Conservation (phyloP, 2,329 filamentous ascomycete genomes). For the Chaetomium sp. region DNA sequence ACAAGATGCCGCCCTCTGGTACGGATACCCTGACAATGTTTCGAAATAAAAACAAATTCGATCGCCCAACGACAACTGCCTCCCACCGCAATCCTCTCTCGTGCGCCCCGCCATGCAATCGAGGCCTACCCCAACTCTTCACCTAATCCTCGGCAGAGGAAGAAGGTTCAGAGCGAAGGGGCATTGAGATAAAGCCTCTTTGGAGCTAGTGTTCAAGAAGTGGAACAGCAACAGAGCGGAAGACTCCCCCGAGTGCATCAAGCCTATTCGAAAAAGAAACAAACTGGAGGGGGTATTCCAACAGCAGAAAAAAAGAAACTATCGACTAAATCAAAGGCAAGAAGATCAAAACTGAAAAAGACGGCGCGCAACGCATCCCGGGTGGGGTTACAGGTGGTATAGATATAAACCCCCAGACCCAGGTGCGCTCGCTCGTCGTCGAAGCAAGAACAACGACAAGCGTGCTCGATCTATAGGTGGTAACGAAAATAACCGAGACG, state of each 20-base stretch:
- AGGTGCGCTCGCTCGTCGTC: no score
- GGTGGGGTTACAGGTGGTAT: no score
- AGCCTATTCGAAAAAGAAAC: background rate
- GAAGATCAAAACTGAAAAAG: conserved; percentile 3
- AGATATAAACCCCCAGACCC: no score
- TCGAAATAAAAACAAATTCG: background rate
- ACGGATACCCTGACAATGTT: background rate
- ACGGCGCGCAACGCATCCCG: background rate
- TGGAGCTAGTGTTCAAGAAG: no score
- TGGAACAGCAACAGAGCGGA: no score
- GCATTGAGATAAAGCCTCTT: no score
- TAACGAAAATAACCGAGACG: background rate
- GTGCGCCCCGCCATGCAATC: no score
- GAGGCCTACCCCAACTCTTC: no score
- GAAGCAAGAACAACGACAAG: no score
- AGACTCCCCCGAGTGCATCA: no score
- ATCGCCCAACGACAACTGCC: background rate
- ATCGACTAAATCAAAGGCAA: conserved; percentile 6
- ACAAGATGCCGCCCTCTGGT: background rate
- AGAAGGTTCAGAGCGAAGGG: no score
- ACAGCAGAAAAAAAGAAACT: conserved; percentile 7
- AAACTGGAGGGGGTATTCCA: conserved; percentile 17
- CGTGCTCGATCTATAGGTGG: background rate
- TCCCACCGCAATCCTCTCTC: background rate
- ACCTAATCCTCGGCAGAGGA: no score